phyloP scores from a whole-genome alignment of 225 moss, liverwort and hornwort genomes.

The Physcomitrellopsis africana region DNA sequence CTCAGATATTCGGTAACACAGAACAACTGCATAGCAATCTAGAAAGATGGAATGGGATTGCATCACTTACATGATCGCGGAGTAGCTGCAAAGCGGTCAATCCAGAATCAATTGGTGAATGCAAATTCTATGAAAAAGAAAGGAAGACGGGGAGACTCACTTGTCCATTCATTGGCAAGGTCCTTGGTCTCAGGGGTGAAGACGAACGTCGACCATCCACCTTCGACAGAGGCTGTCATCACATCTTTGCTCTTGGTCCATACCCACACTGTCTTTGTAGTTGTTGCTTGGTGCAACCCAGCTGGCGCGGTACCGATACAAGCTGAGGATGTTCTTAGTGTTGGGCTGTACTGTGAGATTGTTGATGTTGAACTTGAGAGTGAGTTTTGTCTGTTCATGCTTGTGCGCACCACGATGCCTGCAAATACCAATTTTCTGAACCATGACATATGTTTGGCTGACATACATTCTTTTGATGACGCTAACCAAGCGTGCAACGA shows the following conservation, averaged over 20 bases:
- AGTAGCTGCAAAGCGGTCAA: background rate
- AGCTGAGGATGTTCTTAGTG: constrained; percentile 21
- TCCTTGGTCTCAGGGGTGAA: constrained; percentile 69
- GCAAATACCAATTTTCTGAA: background rate
- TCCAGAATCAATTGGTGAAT: background rate
- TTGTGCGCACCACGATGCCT: constrained; percentile 27
- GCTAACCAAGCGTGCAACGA: too few species aligned
- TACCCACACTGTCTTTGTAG: constrained; percentile 75
- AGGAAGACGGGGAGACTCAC: constrained; percentile 37
- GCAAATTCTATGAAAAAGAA: background rate
- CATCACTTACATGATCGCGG: background rate
- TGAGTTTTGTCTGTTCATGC: constrained; percentile 25
- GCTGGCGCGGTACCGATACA: constrained; percentile 23
- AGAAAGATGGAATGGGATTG: background rate
- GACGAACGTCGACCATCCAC: constrained; percentile 88
- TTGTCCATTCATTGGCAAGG: constrained; percentile 71
- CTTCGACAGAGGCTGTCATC: constrained; percentile 89
- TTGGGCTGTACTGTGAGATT: constrained; percentile 10
- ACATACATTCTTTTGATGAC: too few species aligned
- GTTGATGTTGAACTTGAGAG: constrained; percentile 15
- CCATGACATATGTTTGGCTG: too few species aligned
- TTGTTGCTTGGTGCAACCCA: constrained; percentile 18
- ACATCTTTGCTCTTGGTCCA: constrained; percentile 95
- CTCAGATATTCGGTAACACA: background rate
- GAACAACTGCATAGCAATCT: background rate